Base-by-base conservation (phyloP, 2,329 filamentous ascomycete genomes). In the Malbranchea zuffiana region DNA sequence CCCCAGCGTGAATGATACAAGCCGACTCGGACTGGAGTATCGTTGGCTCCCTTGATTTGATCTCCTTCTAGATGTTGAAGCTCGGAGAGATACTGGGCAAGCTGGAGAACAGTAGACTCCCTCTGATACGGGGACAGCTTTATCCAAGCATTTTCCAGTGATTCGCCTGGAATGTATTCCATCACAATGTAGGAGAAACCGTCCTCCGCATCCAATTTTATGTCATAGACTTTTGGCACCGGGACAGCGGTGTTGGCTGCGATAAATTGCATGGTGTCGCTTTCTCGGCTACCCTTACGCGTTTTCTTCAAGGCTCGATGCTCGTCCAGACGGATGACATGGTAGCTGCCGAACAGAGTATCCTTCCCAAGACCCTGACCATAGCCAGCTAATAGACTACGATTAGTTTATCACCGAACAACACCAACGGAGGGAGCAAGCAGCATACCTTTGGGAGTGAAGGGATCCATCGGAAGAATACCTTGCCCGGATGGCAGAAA, bases 11-110 rank as follows among this genome's bases (percentile, higher is more conserved):
- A n/a, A 31, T 11, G 16, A 18, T 10, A 5, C 30, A 34, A 10
- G 7, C 39, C 39, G 10, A 34, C 24, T 10, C 5, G 3, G 6
- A 38, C 24, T 11, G 28, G 8, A 12, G 23, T 13, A 11, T 20
- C 28, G 28, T 43, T 37, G 10, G 28, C 23, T 5, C 11, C 17
- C 21, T 40, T 29, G 19, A 43, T 37, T 4, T 24, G 25, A 44
- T 31, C 20, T 12, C 25, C 16, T 13, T 24, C 33, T 4, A 44
- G 19, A 6, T 13, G 21, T 28, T 31, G 17, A 7, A 41, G 41
- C 31, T 44, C 34, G 10, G 25, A 28, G 20, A 44, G 34, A 39
- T 41, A 41, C 3, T 20, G 18, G 11, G 15, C 18, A 17, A 42
- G 17, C 29, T 43, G 30, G n/a, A 24, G 20, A 15, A 27, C 36